These are phyloP conservation scores for Plantago elongata DNA, from an alignment of 257 asterid species.

Conservation along the genomic window DNA sequence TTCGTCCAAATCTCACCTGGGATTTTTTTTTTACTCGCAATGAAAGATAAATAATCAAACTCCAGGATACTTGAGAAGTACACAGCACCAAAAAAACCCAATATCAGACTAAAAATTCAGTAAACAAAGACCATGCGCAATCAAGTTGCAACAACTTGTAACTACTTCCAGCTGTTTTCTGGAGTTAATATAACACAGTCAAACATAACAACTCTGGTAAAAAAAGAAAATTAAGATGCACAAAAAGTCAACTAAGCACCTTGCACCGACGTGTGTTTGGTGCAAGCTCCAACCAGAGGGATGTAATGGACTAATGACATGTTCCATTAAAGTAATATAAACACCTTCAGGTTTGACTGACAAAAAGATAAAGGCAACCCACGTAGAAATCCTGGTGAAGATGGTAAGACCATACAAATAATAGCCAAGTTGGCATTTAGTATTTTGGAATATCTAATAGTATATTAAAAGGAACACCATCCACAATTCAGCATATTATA, in stretches of 20 bases:
- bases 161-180: not conserved
- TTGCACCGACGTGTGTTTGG: not conserved
- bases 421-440: slow-evolving; percentile 11
- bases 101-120: not conserved
- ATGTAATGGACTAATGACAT: slow-evolving; percentile 10
- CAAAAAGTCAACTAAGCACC: not conserved
- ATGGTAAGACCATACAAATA: slow-evolving; percentile 15
- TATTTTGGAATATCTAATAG: not conserved
- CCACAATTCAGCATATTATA: slow-evolving; percentile 13
- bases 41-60: not conserved
- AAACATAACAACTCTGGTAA: not conserved
- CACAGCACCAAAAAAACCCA: not conserved
- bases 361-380: slow-evolving; percentile 16
- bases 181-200: not conserved
- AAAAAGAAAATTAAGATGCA: not conserved
- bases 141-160: not conserved
- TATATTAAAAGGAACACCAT: slow-evolving; percentile 5
- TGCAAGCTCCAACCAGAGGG: not conserved
- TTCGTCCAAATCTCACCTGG: no score
- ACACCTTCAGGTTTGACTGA: slow-evolving; percentile 28
- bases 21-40: no score
- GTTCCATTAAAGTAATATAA: not conserved
- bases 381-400: slow-evolving; percentile 16
- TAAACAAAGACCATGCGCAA: not conserved
- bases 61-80: not conserved